Percentiles rank a stretch among this genome's conserved stretches.
Conservation (phyloP, 2,329 filamentous ascomycete genomes). For the Aspergillus fructus region DNA sequence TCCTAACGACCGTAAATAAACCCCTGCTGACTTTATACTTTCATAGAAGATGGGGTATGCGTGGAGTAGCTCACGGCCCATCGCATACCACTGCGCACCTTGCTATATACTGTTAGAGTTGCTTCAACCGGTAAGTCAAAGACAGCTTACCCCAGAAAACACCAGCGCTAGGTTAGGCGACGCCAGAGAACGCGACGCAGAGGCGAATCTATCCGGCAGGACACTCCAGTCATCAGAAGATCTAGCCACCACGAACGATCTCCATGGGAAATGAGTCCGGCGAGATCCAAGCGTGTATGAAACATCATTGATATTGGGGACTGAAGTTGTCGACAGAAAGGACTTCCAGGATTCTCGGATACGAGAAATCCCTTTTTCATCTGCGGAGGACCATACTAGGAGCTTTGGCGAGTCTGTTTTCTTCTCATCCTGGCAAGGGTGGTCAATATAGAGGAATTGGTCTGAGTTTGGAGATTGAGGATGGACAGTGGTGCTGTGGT, state of each 20-base stretch:
- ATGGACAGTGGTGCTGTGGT: neutral
- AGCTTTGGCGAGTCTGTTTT: neutral
- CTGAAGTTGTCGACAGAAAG: no score
- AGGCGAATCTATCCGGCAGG: neutral
- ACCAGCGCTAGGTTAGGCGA: neutral
- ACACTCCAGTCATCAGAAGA: neutral
- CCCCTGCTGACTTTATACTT: neutral
- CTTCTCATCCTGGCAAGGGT: neutral
- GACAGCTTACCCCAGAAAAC: neutral
- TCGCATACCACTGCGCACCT: slow-evolving; percentile 36
- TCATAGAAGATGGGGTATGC: neutral
- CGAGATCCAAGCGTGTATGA: neutral
- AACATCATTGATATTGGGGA: neutral
- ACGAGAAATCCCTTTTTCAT: neutral
- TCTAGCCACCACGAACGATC: neutral
- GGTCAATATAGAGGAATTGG: neutral
- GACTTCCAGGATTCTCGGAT: neutral
- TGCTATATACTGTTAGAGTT: slow-evolving; percentile 19
- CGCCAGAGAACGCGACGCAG: neutral
- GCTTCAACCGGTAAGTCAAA: neutral
- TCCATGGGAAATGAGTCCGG: neutral
- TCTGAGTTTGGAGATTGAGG: neutral
- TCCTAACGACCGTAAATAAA: neutral
- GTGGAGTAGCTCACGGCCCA: slow-evolving; percentile 31
- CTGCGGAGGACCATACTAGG: neutral